phyloP scores from a whole-genome alignment of 1,139 yeast genomes.

The Scheffersomyces segobiensis region DNA sequence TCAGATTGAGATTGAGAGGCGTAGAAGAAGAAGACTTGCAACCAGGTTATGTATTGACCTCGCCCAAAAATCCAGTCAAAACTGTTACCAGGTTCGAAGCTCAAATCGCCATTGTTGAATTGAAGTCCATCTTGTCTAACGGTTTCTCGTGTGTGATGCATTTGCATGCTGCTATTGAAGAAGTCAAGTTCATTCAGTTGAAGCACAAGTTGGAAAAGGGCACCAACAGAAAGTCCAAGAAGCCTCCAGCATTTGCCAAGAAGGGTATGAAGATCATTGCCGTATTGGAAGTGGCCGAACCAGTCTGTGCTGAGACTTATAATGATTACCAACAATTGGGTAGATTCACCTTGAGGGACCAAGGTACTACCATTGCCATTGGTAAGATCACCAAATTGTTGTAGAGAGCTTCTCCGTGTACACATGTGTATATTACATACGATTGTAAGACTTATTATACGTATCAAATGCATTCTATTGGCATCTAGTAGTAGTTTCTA shows the following conservation, averaged over 20 bases:
- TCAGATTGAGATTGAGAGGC: constrained; percentile 88
- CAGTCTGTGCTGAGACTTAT: constrained; percentile 92
- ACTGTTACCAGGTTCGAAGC: constrained; percentile 92
- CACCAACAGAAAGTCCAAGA: constrained; percentile 93
- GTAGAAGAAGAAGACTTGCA: constrained; percentile 96
- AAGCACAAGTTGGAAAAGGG: constrained; percentile 95
- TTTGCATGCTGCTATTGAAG: constrained; percentile 97
- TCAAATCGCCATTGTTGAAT: constrained; percentile 94
- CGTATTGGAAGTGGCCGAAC: constrained; percentile 76
- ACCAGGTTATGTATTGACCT: constrained; percentile 87
- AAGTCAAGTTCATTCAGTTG: constrained; percentile 77
- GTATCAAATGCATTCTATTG: background rate
- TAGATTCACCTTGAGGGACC: constrained; percentile 97
- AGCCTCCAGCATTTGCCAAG: constrained; percentile 97
- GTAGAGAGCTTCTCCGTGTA: constrained; percentile 13
- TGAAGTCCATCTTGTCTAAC: constrained; percentile 87
- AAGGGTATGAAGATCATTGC: constrained; percentile 99
- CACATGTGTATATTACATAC: background rate
- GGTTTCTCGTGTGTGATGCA: constrained; percentile 99
- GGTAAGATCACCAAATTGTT: constrained; percentile 88
- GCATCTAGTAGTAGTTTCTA: background rate
- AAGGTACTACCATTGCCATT: constrained; percentile 96
- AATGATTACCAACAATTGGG: constrained; percentile 94
- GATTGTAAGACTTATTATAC: background rate
- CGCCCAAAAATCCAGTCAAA: constrained; percentile 83